Conservation (phyloP, 495 filamentous ascomycete genomes). For the Antarctomyces pellizariae region DNA sequence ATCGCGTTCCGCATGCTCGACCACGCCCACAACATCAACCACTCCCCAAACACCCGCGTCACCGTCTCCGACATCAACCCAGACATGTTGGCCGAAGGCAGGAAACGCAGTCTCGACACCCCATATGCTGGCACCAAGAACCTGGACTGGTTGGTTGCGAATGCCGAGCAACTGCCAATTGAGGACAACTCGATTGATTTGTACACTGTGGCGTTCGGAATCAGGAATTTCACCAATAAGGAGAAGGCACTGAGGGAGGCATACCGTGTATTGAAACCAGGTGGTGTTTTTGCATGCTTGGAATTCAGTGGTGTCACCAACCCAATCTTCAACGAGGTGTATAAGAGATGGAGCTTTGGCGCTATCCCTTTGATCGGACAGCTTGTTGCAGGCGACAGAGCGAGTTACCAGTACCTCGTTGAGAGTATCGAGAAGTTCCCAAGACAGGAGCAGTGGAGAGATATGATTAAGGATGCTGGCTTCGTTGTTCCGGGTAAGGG, state of each 20-base stretch:
- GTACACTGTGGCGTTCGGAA: constrained; percentile 95
- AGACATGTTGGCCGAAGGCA: constrained; percentile 75
- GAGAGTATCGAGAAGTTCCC: constrained; percentile 95
- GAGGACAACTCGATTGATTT: constrained; percentile 48
- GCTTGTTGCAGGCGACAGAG: constrained; percentile 78
- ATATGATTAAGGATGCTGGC: constrained; percentile 74
- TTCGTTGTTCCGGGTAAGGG: constrained; percentile 64
- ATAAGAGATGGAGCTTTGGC: constrained; percentile 88
- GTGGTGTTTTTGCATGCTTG: constrained; percentile 88
- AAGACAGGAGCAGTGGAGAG: constrained; percentile 54
- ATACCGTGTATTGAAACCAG: constrained; percentile 71
- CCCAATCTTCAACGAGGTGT: constrained; percentile 53
- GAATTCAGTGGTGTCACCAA: constrained; percentile 78
- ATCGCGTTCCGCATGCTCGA: constrained; percentile 94
- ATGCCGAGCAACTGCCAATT: constrained; percentile 63
- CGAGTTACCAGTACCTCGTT: constrained; percentile 94
- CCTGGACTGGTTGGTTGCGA: constrained; percentile 66
- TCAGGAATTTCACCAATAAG: constrained; percentile 88
- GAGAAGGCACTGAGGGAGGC: constrained; percentile 58
- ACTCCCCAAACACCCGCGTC: constrained; percentile 53
- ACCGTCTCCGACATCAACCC: constrained; percentile 91
- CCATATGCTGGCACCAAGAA: constrained; percentile 27
- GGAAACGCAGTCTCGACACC: constrained; percentile 40
- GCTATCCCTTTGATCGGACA: constrained; percentile 91
- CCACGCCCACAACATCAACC: constrained; percentile 62